Base-by-base conservation (phyloP, 352 stramenopile genomes). In the Phytophthora pseudosyringae region DNA sequence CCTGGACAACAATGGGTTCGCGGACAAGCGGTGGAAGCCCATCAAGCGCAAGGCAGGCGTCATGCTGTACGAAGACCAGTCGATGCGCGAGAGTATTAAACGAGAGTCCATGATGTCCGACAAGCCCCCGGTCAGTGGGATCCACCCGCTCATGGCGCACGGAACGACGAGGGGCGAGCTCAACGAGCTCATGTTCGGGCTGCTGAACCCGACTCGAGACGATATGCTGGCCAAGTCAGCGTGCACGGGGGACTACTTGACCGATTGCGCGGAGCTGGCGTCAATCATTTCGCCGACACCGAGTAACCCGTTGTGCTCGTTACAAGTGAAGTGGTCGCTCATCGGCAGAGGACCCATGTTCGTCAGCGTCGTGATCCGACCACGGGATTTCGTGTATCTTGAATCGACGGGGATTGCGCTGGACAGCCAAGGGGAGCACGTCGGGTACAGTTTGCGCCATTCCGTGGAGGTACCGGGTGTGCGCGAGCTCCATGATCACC, bases 371-470 rank as follows among this genome's bases (percentile, higher is more conserved):
- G 52, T 75, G 45, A 39, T 75, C 31, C 69, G 69, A 56, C 62
- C 71, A 9, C 56, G 75, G 25, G 77, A 87, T 57, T 64, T 80
- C 8, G 73, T 85, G 11, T 86, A 71, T 40, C 61, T 89, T 3
- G 75, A 86, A 36, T 69, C 63, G 3, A 86, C 75, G 2, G 80
- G 80, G n/a, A 73, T 81, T 18, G 44, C 65, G 12, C 36, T 72
- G 2, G 67, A 76, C 48, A 66, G 53, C 7, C 64, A 66, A 25
- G 77, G 80, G 9, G 73, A 87, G 9, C 67, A 76, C 25, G 41
- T 83, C 7, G 75, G 69, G n/a, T 81, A 67, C 25, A 69, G 67
- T 35, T 25, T 83, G 15, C 48, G 65, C 4, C 75, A 83, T 56
- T 83, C 75, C 3, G 59, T 83, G 8, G 61, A 78, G 38, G 49